Percentiles rank a stretch among this genome's conserved stretches.
These are phyloP conservation scores for Ajuga chamaepitys DNA, from an alignment of 257 asterid genomes.

Conservation along the genomic window DNA sequence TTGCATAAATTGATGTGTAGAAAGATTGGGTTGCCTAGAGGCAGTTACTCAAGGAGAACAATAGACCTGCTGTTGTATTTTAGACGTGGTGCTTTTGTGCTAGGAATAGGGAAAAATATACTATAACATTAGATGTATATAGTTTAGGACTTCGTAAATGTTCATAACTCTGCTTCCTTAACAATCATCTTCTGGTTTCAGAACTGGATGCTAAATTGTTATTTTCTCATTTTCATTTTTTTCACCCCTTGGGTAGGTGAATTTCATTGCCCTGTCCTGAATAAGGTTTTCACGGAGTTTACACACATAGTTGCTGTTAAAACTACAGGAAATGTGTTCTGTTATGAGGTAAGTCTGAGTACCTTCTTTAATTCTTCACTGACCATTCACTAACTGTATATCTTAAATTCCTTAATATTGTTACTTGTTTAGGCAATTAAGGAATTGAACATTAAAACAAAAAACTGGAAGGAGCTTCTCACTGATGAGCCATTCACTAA, in stretches of 20 bases:
- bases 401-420: background rate
- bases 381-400: background rate
- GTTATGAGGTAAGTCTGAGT: conserved; percentile 60
- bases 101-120: background rate
- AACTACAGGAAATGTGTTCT: conserved; percentile 93
- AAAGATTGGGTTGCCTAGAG: background rate
- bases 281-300: conserved; percentile 87
- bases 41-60: background rate
- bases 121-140: background rate
- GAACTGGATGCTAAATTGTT: background rate
- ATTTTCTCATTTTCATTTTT: conserved; percentile 5
- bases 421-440: conserved; percentile 63
- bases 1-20: background rate
- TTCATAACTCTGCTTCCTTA: background rate
- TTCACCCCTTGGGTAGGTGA: conserved; percentile 56
- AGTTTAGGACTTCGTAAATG: background rate
- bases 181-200: background rate
- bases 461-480: conserved; percentile 98
- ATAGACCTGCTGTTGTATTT: background rate
- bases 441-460: conserved; percentile 84
- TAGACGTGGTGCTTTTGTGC: background rate
- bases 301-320: conserved; percentile 90
- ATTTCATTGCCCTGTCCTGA: conserved; percentile 83
- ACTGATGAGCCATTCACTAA: conserved; percentile 86
- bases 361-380: background rate